These are phyloP conservation scores for Penicillium crustosum DNA, from an alignment of 2,329 filamentous ascomycete genomes.

Conservation along the genomic window DNA sequence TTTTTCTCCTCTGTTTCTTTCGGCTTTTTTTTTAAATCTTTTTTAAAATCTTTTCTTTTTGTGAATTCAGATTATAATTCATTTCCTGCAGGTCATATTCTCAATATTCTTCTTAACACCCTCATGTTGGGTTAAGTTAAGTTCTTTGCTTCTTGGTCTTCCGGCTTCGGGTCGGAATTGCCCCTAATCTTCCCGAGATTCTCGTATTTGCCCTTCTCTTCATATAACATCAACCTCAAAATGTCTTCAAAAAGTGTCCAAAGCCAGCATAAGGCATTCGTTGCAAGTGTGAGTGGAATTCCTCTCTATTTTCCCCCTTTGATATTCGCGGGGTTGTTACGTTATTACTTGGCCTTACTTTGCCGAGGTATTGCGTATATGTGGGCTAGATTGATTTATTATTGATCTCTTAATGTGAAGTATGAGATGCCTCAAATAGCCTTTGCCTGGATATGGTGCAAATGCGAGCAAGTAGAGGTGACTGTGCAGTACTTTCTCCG, in stretches of 20 bases:
- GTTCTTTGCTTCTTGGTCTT: constrained; percentile 2
- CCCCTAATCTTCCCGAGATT: constrained; percentile 25
- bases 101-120: neutral
- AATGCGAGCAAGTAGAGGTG: neutral
- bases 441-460: neutral
- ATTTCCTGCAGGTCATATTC: constrained; percentile 4
- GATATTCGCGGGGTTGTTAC: neutral
- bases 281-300: constrained; percentile 26
- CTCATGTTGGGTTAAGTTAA: constrained; percentile 12
- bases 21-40: neutral
- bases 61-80: neutral
- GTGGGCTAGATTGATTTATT: neutral
- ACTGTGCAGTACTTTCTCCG: neutral
- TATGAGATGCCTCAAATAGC: neutral
- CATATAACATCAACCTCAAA: constrained; percentile 11
- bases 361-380: constrained; percentile 1
- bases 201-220: neutral
- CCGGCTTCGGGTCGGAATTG: constrained; percentile 17
- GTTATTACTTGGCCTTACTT: neutral
- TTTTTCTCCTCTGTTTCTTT: neutral
- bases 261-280: constrained; percentile 26
- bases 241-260: constrained; percentile 24
- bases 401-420: neutral
- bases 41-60: neutral
- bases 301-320: neutral